A percentile compares a stretch with the other conserved stretches of the same genome.
Evolutionary conservation across 1,139 yeast genomes (phyloP).

Genomic region (Pichia sp.): DNA sequence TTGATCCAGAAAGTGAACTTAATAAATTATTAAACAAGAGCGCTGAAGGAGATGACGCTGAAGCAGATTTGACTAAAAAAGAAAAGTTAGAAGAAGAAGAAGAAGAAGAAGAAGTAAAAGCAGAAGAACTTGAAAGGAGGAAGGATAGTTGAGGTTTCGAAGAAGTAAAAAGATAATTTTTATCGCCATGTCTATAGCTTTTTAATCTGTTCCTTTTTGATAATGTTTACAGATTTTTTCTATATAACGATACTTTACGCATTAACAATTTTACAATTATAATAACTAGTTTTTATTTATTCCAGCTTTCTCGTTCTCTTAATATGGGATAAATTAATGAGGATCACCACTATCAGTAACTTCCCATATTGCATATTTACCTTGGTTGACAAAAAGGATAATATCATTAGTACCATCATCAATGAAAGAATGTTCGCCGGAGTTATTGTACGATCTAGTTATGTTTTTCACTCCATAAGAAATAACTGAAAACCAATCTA

Average conservation of each 20-base stretch:
- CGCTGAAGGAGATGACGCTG: slow-evolving; percentile 24
- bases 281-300: neutral
- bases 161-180: too few relatives aligned
- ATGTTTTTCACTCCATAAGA: slow-evolving; percentile 26
- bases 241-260: too few relatives aligned
- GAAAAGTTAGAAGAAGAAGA: slow-evolving; percentile 13
- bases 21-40: slow-evolving; percentile 55
- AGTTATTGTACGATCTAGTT: slow-evolving; percentile 22
- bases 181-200: too few relatives aligned
- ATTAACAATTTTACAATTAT: too few relatives aligned
- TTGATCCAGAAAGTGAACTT: slow-evolving; percentile 58
- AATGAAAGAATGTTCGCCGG: slow-evolving; percentile 24
- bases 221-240: too few relatives aligned
- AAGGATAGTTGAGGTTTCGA: too few relatives aligned
- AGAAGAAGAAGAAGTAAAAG: slow-evolving; percentile 1
- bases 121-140: too few relatives aligned
- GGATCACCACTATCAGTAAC: slow-evolving; percentile 27
- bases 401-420: slow-evolving; percentile 28
- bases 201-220: too few relatives aligned
- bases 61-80: slow-evolving; percentile 17
- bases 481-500: slow-evolving; percentile 24
- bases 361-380: slow-evolving; percentile 25
- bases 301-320: neutral
- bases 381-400: slow-evolving; percentile 17
- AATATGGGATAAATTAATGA: slow-evolving; percentile 1